Conservation (phyloP, 2,329 filamentous ascomycete genomes). For the Ophiognomonia clavigignenti-juglandacearum region DNA sequence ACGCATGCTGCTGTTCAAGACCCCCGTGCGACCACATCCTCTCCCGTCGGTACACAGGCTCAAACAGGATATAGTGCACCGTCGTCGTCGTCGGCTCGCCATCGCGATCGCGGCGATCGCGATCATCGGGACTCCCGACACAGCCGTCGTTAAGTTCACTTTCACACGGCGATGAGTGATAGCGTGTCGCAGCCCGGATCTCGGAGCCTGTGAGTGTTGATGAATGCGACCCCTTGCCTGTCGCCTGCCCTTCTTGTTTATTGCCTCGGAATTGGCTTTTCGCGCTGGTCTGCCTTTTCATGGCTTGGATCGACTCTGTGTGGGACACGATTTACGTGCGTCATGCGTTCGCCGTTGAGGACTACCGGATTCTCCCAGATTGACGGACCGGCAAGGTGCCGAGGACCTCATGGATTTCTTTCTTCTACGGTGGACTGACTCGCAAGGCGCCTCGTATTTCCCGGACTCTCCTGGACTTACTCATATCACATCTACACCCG, state of each 20-base stretch:
- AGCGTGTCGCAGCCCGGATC: conserved; percentile 12
- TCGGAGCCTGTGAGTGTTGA: conserved; percentile 14
- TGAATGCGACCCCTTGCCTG: conserved; percentile 12
- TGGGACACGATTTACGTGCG: conserved; percentile 5
- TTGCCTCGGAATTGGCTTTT: conserved; percentile 13
- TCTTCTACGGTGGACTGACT: too few relatives aligned
- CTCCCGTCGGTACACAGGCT: conserved; percentile 16
- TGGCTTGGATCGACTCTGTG: background rate
- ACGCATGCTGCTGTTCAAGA: too few relatives aligned
- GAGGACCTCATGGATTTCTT: conserved; percentile 4
- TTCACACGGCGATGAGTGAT: conserved; percentile 17
- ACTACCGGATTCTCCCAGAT: conserved; percentile 5
- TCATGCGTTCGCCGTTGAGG: conserved; percentile 8
- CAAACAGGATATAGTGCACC: conserved; percentile 17
- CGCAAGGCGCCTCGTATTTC: too few relatives aligned
- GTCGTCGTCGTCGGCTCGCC: conserved; percentile 10
- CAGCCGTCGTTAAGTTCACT: conserved; percentile 18
- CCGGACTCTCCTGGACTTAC: conserved; percentile 1
- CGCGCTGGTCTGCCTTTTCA: conserved; percentile 3
- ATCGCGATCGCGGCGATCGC: conserved; percentile 15
- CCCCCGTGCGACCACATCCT: conserved; percentile 9
- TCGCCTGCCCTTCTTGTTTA: conserved; percentile 5
- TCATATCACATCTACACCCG: too few relatives aligned
- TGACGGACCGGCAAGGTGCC: conserved; percentile 15
- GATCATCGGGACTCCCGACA: conserved; percentile 9